A percentile compares a stretch with the other conserved stretches of the same genome.
Evolutionary conservation across 176 grass and related monocot genomes (phyloP).

Genomic region (Oryza nivara): DNA sequence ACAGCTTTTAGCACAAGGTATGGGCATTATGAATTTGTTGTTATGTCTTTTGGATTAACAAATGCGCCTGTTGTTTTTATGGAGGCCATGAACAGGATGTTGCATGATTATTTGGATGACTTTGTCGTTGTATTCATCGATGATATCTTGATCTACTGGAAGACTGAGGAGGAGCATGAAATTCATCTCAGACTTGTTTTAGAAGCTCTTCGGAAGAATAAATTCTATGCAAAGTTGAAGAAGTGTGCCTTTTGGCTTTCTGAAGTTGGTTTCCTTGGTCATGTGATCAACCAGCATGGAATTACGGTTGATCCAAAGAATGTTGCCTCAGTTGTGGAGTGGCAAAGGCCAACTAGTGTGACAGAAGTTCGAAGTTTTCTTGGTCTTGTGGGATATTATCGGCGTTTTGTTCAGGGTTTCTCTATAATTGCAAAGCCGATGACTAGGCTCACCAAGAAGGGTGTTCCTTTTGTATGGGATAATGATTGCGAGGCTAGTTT

Average conservation of each 20-base stretch:
- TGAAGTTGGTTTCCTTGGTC: neutral
- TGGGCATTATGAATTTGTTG: neutral
- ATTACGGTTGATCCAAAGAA: neutral
- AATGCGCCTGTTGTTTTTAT: neutral
- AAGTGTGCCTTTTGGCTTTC: neutral
- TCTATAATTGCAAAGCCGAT: neutral
- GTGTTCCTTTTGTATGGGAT: neutral
- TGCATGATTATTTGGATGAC: too few species aligned
- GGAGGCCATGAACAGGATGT: too few species aligned
- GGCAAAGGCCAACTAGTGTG: neutral
- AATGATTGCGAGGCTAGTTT: neutral
- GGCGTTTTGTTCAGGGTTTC: neutral
- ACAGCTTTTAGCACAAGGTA: neutral
- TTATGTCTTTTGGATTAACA: neutral
- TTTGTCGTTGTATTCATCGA: too few species aligned
- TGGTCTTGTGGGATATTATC: neutral
- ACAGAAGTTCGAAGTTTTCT: neutral
- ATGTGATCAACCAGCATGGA: neutral
- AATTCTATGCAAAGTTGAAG: neutral
- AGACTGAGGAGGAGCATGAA: too few species aligned
- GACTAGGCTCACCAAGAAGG: too few species aligned
- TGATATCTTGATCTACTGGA: too few species aligned
- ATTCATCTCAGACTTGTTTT: neutral
- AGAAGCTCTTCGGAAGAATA: neutral
- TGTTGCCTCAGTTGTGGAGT: neutral